Base-by-base conservation (phyloP, 768 basidiomycete species). In the Fomitopsis pulvina region DNA sequence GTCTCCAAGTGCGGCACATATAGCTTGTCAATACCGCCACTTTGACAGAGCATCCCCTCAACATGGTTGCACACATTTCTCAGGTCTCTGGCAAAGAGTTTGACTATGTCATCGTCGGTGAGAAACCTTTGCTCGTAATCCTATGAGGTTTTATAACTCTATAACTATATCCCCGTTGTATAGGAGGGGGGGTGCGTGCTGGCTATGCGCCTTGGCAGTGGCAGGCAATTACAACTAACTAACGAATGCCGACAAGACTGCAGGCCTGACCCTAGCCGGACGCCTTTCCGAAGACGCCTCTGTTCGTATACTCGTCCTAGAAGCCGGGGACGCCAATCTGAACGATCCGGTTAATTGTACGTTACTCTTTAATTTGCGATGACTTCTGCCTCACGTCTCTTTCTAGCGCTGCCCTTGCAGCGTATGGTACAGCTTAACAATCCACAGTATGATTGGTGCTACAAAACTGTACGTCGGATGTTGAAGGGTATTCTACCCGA, bases 231-330 rank as follows among this genome's bases (percentile, higher is more conserved):
- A 14, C 20, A 10, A 29, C 12, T 8, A 24, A 20, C n/a, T 47
- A 28, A 42, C 21, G 14, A 14, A 14, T n/a, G 7, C 4, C 6
- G 5, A 1, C 6, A 29, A 55, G 54, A 40, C 54, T n/a, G 66
- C 67, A 2, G 72, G 73, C 11, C 54, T 72, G 22, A 66, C 67
- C 8, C 55, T 74, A 24, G 72, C 72, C 18, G 59, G 61, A 5
- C 61, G 74, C 12, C 58, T 76, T 28, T 57, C 66, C 6, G 67
- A 70, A 41, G 66, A 73, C 52, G 48, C 61, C 0, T 52, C 61
- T 24, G 60, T 63, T 42, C 57, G 58, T 2, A 69, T 74, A 7
- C 56, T 69, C 37, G 67, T 73, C 3, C 54, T 68, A 42, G 67
- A 68, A 50, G 62, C 65, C 1, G 66, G 66, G 2, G 51, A 47